phyloP scores from a whole-genome alignment of 2,329 filamentous ascomycete species.

The Beauveria asiatica region DNA sequence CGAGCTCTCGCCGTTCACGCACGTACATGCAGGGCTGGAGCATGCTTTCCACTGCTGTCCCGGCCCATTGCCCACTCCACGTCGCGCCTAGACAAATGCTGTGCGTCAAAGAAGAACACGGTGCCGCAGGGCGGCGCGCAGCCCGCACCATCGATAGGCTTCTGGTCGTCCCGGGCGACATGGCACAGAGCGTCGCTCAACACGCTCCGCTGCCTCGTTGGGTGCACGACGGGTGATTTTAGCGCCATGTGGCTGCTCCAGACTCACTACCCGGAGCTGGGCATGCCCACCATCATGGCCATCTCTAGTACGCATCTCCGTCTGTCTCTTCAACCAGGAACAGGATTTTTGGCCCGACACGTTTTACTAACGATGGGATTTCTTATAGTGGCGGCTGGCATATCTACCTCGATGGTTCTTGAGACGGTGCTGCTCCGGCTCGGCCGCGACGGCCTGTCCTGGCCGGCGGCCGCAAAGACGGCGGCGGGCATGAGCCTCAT shows the following conservation, averaged over 20 bases:
- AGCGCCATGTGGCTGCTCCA: constrained; percentile 48
- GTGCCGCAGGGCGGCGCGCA: background rate
- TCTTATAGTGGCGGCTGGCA: constrained; percentile 39
- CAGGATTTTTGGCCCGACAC: no score
- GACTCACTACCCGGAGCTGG: constrained; percentile 35
- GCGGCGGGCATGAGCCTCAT: constrained; percentile 51
- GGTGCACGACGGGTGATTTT: constrained; percentile 49
- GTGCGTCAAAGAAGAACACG: background rate
- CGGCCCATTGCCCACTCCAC: background rate
- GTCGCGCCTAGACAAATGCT: constrained; percentile 3
- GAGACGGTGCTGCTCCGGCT: constrained; percentile 42
- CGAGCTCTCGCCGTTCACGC: background rate
- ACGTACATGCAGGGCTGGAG: background rate
- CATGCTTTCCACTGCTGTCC: background rate
- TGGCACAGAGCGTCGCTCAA: constrained; percentile 47
- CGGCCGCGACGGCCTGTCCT: constrained; percentile 39
- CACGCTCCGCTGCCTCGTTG: constrained; percentile 45
- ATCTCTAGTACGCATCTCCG: constrained; percentile 35
- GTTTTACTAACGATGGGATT: no score
- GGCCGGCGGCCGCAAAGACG: constrained; percentile 38
- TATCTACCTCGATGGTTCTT: constrained; percentile 42
- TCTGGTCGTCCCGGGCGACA: constrained; percentile 6
- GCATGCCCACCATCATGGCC: constrained; percentile 41
- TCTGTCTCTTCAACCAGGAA: background rate
- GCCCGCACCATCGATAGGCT: background rate